These are phyloP conservation scores for Aspergillus ochraceoroseus DNA, from an alignment of 2,329 filamentous ascomycete genomes.

Conservation along the genomic window DNA sequence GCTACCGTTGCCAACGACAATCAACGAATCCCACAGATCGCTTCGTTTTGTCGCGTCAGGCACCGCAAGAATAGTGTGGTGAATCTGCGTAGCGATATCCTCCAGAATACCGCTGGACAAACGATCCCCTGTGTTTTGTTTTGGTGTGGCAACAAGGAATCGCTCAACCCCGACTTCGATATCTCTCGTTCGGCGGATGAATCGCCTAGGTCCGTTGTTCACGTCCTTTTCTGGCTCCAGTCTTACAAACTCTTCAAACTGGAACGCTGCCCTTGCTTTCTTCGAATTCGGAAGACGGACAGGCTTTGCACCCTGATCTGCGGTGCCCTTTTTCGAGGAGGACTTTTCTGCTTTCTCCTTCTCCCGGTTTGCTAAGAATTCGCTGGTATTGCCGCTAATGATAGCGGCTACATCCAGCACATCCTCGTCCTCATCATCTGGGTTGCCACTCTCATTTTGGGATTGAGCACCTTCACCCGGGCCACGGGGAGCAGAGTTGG, in stretches of 20 bases:
- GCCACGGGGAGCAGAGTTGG: constrained; percentile 46
- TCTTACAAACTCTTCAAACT: constrained; percentile 56
- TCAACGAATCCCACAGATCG: constrained; percentile 83
- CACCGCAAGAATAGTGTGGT: constrained; percentile 75
- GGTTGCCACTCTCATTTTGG: constrained; percentile 50
- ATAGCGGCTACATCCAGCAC: constrained; percentile 62
- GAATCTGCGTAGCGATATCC: constrained; percentile 75
- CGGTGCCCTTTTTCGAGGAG: constrained; percentile 49
- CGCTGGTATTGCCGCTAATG: constrained; percentile 59
- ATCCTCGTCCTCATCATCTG: constrained; percentile 55
- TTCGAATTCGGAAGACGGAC: constrained; percentile 56
- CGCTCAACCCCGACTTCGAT: constrained; percentile 60
- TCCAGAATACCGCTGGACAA: constrained; percentile 65
- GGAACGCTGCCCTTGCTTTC: constrained; percentile 55
- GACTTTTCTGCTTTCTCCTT: constrained; percentile 58
- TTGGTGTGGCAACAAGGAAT: constrained; percentile 53
- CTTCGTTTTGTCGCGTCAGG: constrained; percentile 79
- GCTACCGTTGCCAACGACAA: constrained; percentile 85
- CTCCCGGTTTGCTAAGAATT: constrained; percentile 59
- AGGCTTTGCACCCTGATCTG: constrained; percentile 46
- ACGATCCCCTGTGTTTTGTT: constrained; percentile 29
- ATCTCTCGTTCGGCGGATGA: constrained; percentile 50
- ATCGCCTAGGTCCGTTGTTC: constrained; percentile 48
- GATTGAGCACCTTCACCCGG: constrained; percentile 54
- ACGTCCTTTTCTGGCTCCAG: constrained; percentile 51